phyloP scores from a whole-genome alignment of 2,329 filamentous ascomycete species.

The Colletotrichum falcatum region DNA sequence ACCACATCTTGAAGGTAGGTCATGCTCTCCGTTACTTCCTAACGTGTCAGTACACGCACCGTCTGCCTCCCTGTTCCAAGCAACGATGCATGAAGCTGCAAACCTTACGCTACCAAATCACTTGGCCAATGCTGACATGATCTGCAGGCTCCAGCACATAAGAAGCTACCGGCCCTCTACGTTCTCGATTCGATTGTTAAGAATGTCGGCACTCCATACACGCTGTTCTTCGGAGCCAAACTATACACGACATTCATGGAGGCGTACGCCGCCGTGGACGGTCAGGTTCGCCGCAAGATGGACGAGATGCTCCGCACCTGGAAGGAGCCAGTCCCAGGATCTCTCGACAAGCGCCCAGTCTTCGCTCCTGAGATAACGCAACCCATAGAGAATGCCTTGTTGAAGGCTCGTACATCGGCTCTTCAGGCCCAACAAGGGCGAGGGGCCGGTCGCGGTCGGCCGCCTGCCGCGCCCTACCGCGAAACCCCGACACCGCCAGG shows the following conservation, averaged over 20 bases:
- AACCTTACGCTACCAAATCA: not conserved
- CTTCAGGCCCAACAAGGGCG: constrained; percentile 65
- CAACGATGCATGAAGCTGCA: not conserved
- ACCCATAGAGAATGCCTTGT: constrained; percentile 93
- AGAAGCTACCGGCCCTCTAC: constrained; percentile 95
- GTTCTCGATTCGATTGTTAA: constrained; percentile 98
- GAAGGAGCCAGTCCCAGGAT: constrained; percentile 96
- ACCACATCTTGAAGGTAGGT: constrained; percentile 94
- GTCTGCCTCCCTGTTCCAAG: not conserved
- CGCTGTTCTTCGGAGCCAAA: constrained; percentile 91
- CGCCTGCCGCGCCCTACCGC: constrained; percentile 67
- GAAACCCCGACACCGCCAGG: constrained; percentile 81
- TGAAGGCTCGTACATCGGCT: constrained; percentile 76
- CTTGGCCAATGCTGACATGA: constrained; percentile 52
- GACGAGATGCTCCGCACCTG: constrained; percentile 98
- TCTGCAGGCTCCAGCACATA: constrained; percentile 81
- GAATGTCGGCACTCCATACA: constrained; percentile 98
- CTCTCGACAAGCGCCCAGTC: constrained; percentile 90
- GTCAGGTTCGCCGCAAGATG: constrained; percentile 86
- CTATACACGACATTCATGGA: constrained; percentile 97
- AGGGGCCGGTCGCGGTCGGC: constrained; percentile 29
- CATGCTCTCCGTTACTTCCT: constrained; percentile 2
- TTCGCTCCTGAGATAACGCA: constrained; percentile 89
- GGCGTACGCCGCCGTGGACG: constrained; percentile 90
- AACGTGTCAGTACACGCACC: not conserved